Conservation (phyloP, 805 yeast species). For the Metschnikowia borealis region DNA sequence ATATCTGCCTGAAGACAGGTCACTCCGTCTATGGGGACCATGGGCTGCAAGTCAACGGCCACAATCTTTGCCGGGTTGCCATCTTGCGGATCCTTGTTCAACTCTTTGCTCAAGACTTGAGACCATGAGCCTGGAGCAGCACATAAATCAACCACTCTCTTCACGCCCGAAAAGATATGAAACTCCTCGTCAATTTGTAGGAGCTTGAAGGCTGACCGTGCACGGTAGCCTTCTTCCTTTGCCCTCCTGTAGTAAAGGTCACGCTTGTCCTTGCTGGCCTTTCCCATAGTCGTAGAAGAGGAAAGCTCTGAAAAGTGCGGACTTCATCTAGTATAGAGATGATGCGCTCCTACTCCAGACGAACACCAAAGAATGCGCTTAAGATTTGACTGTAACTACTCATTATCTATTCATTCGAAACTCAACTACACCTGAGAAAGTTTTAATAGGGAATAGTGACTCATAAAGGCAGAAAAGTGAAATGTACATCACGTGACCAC, state of each 20-base stretch:
- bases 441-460: background rate
- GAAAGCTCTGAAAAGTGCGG: conserved; percentile 3
- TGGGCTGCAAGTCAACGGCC: conserved; percentile 94
- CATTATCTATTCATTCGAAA: background rate
- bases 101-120: conserved; percentile 78
- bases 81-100: conserved; percentile 29
- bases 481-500: background rate
- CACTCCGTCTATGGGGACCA: conserved; percentile 93
- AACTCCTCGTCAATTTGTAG: conserved; percentile 90
- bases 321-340: background rate
- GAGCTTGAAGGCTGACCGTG: conserved; percentile 92
- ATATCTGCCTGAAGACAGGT: conserved; percentile 93
- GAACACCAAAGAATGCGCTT: background rate
- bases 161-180: conserved; percentile 67
- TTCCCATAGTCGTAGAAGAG: conserved; percentile 51
- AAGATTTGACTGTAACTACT: background rate
- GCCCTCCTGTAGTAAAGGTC: conserved; percentile 90
- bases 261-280: conserved; percentile 90
- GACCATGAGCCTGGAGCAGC: conserved; percentile 87
- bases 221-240: conserved; percentile 97
- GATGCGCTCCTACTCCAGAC: background rate
- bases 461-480: background rate
- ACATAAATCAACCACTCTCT: conserved; percentile 90
- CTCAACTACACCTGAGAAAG: no score
- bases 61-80: conserved; percentile 63